Percentiles rank a stretch among this genome's conserved stretches.
Evolutionary conservation across 768 basidiomycete genomes (phyloP).

Genomic region (Tylopilus felleus): DNA sequence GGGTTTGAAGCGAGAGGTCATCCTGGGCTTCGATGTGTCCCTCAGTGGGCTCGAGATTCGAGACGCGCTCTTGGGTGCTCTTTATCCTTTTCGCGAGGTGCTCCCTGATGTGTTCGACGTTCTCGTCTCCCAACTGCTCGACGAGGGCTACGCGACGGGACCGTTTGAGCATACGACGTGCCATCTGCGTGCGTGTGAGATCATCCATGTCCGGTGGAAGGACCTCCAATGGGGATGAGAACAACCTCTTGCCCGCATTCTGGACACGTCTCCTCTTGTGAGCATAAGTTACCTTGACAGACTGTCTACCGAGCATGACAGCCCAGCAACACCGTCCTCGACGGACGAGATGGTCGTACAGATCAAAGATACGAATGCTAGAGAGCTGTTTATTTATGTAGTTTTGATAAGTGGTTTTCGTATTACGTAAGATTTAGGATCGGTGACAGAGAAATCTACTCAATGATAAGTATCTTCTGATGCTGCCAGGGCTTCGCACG

Average conservation of each 20-base stretch:
- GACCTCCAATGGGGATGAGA: conserved; percentile 29
- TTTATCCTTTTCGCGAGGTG: conserved; percentile 36
- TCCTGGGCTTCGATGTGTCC: conserved; percentile 9
- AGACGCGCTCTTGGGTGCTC: conserved; percentile 14
- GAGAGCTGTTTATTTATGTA: not conserved
- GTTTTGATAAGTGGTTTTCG: too few species aligned
- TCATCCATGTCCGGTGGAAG: conserved; percentile 29
- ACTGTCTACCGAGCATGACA: conserved; percentile 15
- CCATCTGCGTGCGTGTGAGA: conserved; percentile 40
- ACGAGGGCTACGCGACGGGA: conserved; percentile 36
- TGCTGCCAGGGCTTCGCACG: too few species aligned
- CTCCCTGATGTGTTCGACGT: conserved; percentile 17
- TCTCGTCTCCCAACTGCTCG: conserved; percentile 20
- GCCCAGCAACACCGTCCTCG: not conserved
- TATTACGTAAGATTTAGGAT: too few species aligned
- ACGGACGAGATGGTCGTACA: not conserved
- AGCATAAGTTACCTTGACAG: conserved; percentile 30
- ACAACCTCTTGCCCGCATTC: conserved; percentile 4
- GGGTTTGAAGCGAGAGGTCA: conserved; percentile 26
- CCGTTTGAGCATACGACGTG: conserved; percentile 46
- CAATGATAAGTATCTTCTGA: too few species aligned
- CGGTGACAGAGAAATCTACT: too few species aligned
- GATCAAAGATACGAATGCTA: not conserved
- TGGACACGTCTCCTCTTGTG: conserved; percentile 28
- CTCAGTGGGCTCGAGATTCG: not conserved